phyloP scores from a whole-genome alignment of 163 green algal genomes.

The Scenedesmus sp. region DNA sequence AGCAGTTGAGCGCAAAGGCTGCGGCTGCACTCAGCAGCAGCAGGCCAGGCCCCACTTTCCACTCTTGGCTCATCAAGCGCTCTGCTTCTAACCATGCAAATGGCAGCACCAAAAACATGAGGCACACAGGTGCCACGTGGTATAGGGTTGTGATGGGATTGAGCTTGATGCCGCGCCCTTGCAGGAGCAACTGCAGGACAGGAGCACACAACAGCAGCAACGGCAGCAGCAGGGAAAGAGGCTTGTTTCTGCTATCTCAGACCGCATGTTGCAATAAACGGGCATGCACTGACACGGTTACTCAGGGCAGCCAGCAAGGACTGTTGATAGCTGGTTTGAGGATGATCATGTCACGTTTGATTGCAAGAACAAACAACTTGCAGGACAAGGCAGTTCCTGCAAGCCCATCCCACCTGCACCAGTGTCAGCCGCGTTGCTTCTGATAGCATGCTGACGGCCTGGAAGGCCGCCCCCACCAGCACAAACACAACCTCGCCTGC shows the following conservation, averaged over 20 bases:
- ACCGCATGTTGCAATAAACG: too few species aligned
- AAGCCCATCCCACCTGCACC: conserved; percentile 65
- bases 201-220: conserved; percentile 67
- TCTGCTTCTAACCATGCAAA: conserved; percentile 55
- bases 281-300: too few species aligned
- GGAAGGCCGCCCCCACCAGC: conserved; percentile 82
- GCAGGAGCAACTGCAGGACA: conserved; percentile 75
- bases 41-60: conserved; percentile 56
- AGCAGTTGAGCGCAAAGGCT: conserved; percentile 92
- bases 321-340: too few species aligned
- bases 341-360: too few species aligned
- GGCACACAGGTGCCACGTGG: conserved; percentile 92
- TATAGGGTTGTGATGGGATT: conserved; percentile 93
- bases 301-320: too few species aligned
- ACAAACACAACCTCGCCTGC: conserved; percentile 90
- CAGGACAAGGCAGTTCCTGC: too few species aligned
- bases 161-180: conserved; percentile 87
- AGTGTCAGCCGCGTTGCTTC: conserved; percentile 84
- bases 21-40: conserved; percentile 82
- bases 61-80: background rate
- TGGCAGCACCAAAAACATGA: conserved; percentile 89
- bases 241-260: too few species aligned
- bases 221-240: conserved; percentile 74
- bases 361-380: too few species aligned
- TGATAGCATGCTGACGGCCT: conserved; percentile 77